phyloP scores from a whole-genome alignment of 2,329 filamentous ascomycete genomes.

The Alternaria infectoria region DNA sequence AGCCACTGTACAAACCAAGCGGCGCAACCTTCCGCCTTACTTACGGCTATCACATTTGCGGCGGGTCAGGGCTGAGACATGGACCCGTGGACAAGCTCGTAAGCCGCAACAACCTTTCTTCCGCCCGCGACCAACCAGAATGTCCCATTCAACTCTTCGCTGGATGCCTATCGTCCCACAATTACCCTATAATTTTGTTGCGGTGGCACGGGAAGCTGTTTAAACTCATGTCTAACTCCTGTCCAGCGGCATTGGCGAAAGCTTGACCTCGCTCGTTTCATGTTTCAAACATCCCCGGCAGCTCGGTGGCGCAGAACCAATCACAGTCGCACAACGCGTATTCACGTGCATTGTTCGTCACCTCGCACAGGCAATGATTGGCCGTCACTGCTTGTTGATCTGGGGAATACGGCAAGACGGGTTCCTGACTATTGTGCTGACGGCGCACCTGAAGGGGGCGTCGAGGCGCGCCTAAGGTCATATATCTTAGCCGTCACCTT shows the following conservation, averaged over 20 bases:
- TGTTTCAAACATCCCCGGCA: conserved; percentile 28
- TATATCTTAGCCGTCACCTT: conserved; percentile 18
- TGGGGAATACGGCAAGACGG: not conserved
- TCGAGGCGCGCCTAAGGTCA: not conserved
- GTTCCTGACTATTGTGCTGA: conserved; percentile 1
- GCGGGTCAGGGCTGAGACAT: not conserved
- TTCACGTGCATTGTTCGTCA: conserved; percentile 16
- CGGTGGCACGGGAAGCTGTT: conserved; percentile 1
- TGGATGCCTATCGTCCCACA: not conserved
- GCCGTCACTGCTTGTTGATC: conserved; percentile 4
- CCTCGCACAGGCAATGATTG: conserved; percentile 16
- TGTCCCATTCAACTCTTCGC: not conserved
- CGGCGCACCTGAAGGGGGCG: conserved; percentile 6
- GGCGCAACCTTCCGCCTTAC: not conserved
- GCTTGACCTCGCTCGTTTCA: conserved; percentile 29
- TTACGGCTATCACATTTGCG: not conserved
- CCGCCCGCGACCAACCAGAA: not conserved
- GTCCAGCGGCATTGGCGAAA: conserved; percentile 24
- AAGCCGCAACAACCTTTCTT: not conserved
- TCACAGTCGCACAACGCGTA: conserved; percentile 9
- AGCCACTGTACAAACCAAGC: not conserved
- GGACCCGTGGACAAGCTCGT: not conserved
- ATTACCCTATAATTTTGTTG: not conserved
- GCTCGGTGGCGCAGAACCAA: conserved; percentile 17
- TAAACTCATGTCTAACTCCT: not conserved